Evolutionary conservation across 1,284 basidiomycete genomes (phyloP), one percentile per base, ranked within the genome.

Genomic region (Tremellales sp.): DNA sequence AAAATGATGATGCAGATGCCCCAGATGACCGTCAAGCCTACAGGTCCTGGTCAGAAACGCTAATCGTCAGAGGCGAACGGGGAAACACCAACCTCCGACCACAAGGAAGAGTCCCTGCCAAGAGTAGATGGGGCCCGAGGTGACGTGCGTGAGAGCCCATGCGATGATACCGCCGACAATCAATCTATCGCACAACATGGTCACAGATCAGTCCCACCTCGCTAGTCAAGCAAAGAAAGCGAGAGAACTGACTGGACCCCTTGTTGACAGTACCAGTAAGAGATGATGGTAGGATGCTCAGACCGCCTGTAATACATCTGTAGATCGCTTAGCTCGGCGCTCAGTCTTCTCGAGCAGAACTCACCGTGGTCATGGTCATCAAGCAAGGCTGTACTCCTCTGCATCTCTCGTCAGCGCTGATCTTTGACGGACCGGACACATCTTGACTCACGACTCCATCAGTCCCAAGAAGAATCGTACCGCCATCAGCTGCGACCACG

Each of bases 401-500:
- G 21, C 19, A 22, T 13, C 33, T n/a, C 16, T 16, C 32, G 40
- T 24, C 27, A 45, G 16, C 13, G 19, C 8, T 10, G 8, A 6
- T 21, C 29, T 8, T 22, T 8, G 39, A 29, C 10, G 29, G 10
- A 10, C 34, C 34, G 14, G 9, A 43, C 40, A 46, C 3, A 50
- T 47, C 25, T 51, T 51, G 35, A 56, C 59, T 12, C 43, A 57
- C 24, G 48, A 48, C 36, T 66, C 63, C 47, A 61, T 56, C 24
- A 64, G 25, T 16, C 59, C 63, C 21, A 65, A 52, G 29, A 61
- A 48, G 53, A 57, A 56, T 28, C 63, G 50, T 24, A 58, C 53
- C 9, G 50, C 53, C 54, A 66, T 61, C 5, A 61, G 49, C 3
- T 45, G 44, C 1, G 50, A 36, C 27, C 51, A 66, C 34, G 43